Base-by-base conservation (phyloP, 108 stramenopile species). In the Nitzschia sp. region DNA sequence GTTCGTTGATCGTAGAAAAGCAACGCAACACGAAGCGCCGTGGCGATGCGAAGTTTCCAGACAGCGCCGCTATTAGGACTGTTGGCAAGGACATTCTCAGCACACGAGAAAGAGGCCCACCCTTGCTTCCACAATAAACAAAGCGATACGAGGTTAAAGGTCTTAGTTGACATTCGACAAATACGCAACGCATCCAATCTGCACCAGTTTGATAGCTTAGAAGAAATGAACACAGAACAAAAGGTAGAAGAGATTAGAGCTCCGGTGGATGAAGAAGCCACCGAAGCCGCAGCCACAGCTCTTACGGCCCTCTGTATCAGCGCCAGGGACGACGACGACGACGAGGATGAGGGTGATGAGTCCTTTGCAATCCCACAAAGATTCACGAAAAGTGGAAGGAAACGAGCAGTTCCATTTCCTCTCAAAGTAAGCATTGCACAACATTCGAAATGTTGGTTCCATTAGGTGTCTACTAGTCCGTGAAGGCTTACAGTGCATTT, bases 351-450 rank as follows among this genome's bases (percentile, higher is more conserved):
- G 2, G 66, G 29, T 25, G 38, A 68, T 2, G 54, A 53, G 2
- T 70, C 59, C 4, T 74, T 82, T 36, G 49, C 48, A 24, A 77
- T 82, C 46, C 81, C 81, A 24, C 62, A 77, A 47, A 42, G 81
- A n/a, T 82, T 74, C 75, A 82, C 81, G 2, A 77, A 70, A 66
- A 77, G 76, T 28, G 81, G 81, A 33, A 64, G 81, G 11, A 77
- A 70, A 33, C 54, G 65, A 19, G 81, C 81, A 23, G 54, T 71
- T 51, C 72, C 81, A 2, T 82, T 82, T 56, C 72, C 81, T 18
- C 19, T 82, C 42, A 82, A 82, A 54, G 66, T 67, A 55, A 35
- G 66, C 4, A 51, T 51, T 17, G 8, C 53, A n/a, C 53, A 54
- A 6, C 13, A 54, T 42, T 42, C 38, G 6, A n/a, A n/a, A n/a